phyloP scores from a whole-genome alignment of 345 rosid genomes.

The Lumnitzera racemosa region DNA sequence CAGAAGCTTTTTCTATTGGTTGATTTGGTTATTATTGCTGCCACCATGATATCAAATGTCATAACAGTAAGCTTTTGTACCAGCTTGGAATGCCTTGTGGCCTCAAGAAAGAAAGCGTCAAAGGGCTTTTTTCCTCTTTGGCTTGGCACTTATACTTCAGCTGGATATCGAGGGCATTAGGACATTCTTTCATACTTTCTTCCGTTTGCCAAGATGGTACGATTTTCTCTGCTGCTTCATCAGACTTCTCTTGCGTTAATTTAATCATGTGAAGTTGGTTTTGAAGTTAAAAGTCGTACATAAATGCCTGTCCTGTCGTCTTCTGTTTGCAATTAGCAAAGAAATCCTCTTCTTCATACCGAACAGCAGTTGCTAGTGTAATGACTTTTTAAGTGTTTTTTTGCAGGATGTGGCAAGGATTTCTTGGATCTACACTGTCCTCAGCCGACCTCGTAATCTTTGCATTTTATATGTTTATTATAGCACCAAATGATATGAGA shows the following conservation, averaged over 20 bases:
- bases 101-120: slow-evolving; percentile 94
- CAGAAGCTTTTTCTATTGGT: neutral
- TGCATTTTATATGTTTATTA: slow-evolving; percentile 74
- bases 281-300: neutral
- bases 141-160: slow-evolving; percentile 79
- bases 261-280: neutral
- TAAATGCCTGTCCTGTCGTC: neutral
- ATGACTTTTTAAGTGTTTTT: neutral
- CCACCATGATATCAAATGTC: slow-evolving; percentile 3
- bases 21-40: neutral
- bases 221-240: slow-evolving; percentile 4
- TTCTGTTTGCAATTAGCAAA: no score
- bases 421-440: slow-evolving; percentile 81
- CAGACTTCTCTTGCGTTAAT: neutral
- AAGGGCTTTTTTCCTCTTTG: slow-evolving; percentile 90
- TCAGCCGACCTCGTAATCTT: slow-evolving; percentile 76
- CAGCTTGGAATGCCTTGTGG: slow-evolving; percentile 97
- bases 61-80: slow-evolving; percentile 5
- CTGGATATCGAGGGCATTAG: slow-evolving; percentile 77
- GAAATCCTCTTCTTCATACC: slow-evolving; percentile 2
- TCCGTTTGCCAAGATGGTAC: slow-evolving; percentile 83
- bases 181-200: slow-evolving; percentile 75
- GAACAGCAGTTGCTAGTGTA: no score
- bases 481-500: slow-evolving; percentile 72
- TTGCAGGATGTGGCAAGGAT: slow-evolving; percentile 94